Conservation (phyloP, 768 basidiomycete genomes). For the Cytidiella melzeri region DNA sequence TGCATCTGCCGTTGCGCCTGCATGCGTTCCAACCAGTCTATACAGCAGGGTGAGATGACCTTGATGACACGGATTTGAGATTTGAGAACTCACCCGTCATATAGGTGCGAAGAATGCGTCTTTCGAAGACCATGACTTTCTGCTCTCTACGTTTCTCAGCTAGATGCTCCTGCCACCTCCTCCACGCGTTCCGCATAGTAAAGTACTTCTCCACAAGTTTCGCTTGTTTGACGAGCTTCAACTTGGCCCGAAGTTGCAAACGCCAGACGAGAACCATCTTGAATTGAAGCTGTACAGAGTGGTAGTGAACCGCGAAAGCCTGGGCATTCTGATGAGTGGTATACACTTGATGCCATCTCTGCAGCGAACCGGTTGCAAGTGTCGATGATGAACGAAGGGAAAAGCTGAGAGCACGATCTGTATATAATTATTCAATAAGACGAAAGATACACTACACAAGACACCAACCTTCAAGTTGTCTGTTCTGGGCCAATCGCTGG, state of each 20-base stretch:
- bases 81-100: constrained; percentile 32
- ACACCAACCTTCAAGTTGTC: constrained; percentile 40
- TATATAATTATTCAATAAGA: background rate
- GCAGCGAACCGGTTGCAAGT: constrained; percentile 30
- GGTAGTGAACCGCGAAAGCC: constrained; percentile 44
- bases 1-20: constrained; percentile 34
- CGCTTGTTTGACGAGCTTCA: constrained; percentile 49
- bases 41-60: background rate
- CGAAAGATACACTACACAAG: background rate
- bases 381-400: constrained; percentile 38
- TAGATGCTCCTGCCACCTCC: constrained; percentile 40
- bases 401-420: constrained; percentile 49
- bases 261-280: constrained; percentile 50
- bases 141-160: constrained; percentile 39
- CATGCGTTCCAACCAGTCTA: constrained; percentile 44
- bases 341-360: constrained; percentile 40
- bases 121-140: constrained; percentile 39
- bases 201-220: constrained; percentile 48
- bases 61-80: background rate
- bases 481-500: constrained; percentile 33
- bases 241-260: constrained; percentile 40
- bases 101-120: constrained; percentile 27
- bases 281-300: constrained; percentile 35
- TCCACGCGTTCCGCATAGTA: constrained; percentile 40
- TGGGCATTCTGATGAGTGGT: constrained; percentile 40